Conservation (phyloP, 495 filamentous ascomycete species). For the Extremus antarcticus region DNA sequence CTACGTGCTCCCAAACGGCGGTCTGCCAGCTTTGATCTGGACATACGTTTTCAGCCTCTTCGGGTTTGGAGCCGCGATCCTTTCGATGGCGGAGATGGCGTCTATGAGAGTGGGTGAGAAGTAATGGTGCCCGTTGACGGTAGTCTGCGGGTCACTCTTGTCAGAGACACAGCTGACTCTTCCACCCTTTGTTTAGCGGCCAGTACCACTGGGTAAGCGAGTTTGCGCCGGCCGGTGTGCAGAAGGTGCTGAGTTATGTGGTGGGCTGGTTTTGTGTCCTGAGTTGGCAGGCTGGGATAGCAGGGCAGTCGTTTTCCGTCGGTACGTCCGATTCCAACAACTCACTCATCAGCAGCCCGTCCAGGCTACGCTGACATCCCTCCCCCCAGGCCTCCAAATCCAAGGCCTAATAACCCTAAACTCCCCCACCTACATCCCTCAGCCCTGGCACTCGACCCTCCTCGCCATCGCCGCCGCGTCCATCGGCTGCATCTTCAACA, state of each 20-base stretch:
- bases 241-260: slow-evolving; percentile 1
- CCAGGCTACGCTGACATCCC: slow-evolving; percentile 25
- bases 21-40: slow-evolving; percentile 29
- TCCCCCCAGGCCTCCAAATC: slow-evolving; percentile 30
- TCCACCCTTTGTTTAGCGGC: neutral
- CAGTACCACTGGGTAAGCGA: too few species aligned
- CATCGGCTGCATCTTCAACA: slow-evolving; percentile 36
- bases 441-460: slow-evolving; percentile 36
- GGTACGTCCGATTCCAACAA: too few species aligned
- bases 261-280: neutral
- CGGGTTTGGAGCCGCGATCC: slow-evolving; percentile 25
- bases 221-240: neutral
- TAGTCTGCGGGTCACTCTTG: too few species aligned
- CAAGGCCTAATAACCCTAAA: slow-evolving; percentile 16
- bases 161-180: neutral
- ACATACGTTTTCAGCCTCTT: slow-evolving; percentile 29
- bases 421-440: neutral
- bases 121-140: too few species aligned
- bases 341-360: too few species aligned
- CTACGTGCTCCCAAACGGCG: slow-evolving; percentile 20
- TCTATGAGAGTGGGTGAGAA: slow-evolving; percentile 13
- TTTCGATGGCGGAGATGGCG: slow-evolving; percentile 30
- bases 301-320: too few species aligned
- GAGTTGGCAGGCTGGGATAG: slow-evolving; percentile 35
- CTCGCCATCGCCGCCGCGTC: slow-evolving; percentile 34